A percentile compares a stretch with the other conserved stretches of the same genome.
phyloP scores from a whole-genome alignment of 148 eudicot species.

The Chenopodium quinoa region DNA sequence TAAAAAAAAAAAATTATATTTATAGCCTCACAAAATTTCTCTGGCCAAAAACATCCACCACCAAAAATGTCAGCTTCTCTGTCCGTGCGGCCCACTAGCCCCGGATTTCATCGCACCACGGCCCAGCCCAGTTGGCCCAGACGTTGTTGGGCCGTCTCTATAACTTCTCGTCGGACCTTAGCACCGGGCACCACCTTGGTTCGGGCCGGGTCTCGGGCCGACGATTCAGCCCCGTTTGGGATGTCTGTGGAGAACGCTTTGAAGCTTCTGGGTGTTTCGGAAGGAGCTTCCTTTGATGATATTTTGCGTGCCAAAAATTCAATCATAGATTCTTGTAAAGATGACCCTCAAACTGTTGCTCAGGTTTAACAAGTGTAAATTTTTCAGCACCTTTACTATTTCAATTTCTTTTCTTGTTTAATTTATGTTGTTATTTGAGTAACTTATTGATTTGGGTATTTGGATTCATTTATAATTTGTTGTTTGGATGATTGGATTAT shows the following conservation, averaged over 20 bases:
- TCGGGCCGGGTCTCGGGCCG: slow-evolving; percentile 64
- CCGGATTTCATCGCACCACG: slow-evolving; percentile 30
- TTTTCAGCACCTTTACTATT: slow-evolving; percentile 8
- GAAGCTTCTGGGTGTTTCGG: slow-evolving; percentile 75
- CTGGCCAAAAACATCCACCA: slow-evolving; percentile 1
- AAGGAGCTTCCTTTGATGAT: slow-evolving; percentile 84
- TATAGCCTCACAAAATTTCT: neutral
- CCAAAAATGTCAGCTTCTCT: slow-evolving; percentile 58
- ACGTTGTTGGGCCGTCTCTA: slow-evolving; percentile 22
- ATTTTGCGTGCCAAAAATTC: slow-evolving; percentile 81
- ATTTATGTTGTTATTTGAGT: neutral
- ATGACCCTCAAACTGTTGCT: slow-evolving; percentile 60
- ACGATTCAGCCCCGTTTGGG: slow-evolving; percentile 73
- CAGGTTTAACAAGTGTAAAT: slow-evolving; percentile 45
- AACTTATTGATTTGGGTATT: neutral
- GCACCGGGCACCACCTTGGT: slow-evolving; percentile 30
- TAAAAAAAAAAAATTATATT: neutral
- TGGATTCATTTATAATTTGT: neutral
- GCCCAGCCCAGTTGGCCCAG: slow-evolving; percentile 26
- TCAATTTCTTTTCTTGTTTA: neutral
- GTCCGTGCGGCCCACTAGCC: slow-evolving; percentile 48
- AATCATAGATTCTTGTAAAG: slow-evolving; percentile 55
- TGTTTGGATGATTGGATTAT: neutral
- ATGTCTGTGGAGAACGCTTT: slow-evolving; percentile 88
- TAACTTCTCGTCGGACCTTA: slow-evolving; percentile 26